Evolutionary conservation across 352 stramenopile species (phyloP).

Genomic region (Phytopythium litorale): DNA sequence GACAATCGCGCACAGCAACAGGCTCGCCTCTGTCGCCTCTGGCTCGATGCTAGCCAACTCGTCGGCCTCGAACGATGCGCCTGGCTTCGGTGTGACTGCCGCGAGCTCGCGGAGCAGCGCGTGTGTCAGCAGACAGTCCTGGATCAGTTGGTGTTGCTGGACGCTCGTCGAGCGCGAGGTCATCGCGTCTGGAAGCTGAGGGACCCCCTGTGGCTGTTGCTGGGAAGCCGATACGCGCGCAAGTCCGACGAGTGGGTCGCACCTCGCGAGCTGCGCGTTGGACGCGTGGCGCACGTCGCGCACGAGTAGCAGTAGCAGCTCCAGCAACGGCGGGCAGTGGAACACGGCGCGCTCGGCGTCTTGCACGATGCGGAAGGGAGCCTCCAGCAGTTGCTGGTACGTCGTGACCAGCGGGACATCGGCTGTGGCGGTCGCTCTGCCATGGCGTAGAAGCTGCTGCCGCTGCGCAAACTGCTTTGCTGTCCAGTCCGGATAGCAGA

Average conservation of each 20-base stretch:
- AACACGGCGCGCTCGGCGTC: slow-evolving; percentile 34
- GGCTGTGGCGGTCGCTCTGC: background rate
- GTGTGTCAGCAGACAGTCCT: slow-evolving; percentile 57
- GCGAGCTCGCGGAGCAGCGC: slow-evolving; percentile 33
- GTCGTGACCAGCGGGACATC: slow-evolving; percentile 25
- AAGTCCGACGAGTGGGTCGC: slow-evolving; percentile 23
- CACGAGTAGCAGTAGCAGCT: slow-evolving; percentile 34
- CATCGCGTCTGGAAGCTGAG: background rate
- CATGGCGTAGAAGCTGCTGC: slow-evolving; percentile 21
- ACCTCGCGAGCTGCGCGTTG: slow-evolving; percentile 37
- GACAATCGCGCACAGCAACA: slow-evolving; percentile 23
- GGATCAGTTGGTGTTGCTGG: slow-evolving; percentile 43
- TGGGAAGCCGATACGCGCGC: slow-evolving; percentile 5
- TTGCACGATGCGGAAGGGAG: slow-evolving; percentile 52
- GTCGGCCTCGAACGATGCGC: background rate
- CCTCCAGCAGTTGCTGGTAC: slow-evolving; percentile 41
- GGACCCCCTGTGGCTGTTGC: slow-evolving; percentile 5
- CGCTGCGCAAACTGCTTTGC: slow-evolving; percentile 27
- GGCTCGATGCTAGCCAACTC: slow-evolving; percentile 4
- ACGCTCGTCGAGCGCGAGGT: slow-evolving; percentile 26
- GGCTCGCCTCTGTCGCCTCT: slow-evolving; percentile 17
- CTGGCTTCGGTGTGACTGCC: background rate
- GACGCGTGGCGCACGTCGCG: slow-evolving; percentile 35
- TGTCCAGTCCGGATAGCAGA: slow-evolving; percentile 44
- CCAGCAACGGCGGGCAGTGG: slow-evolving; percentile 33